Conservation (phyloP, 768 basidiomycete genomes). For the Tremella mesenterica region DNA sequence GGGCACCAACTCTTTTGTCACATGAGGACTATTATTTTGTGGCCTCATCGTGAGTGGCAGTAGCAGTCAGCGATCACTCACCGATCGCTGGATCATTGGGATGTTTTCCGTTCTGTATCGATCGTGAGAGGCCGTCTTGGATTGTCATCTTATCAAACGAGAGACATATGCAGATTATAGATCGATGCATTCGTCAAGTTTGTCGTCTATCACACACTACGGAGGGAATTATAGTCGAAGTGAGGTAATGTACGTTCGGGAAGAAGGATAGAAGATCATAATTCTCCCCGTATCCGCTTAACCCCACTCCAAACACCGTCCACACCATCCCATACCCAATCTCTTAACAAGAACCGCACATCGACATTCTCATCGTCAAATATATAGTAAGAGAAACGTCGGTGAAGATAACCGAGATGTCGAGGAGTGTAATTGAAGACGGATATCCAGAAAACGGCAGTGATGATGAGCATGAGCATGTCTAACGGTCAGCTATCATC, state of each 20-base stretch:
- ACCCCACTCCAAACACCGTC: conserved; percentile 2
- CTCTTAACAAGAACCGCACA: conserved; percentile 7
- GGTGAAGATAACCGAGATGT: conserved; percentile 52
- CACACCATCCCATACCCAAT: conserved; percentile 11
- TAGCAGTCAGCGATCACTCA: background rate
- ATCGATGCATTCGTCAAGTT: conserved; percentile 2
- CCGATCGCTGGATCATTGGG: background rate
- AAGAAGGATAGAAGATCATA: too few species aligned
- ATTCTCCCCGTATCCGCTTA: too few species aligned
- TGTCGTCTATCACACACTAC: too few species aligned
- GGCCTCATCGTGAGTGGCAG: too few species aligned
- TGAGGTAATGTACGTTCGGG: too few species aligned
- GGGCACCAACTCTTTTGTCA: conserved; percentile 36
- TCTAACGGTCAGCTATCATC: background rate
- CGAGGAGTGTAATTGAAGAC: conserved; percentile 55
- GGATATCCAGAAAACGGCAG: conserved; percentile 51
- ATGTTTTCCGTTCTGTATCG: background rate
- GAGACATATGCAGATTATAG: conserved; percentile 2
- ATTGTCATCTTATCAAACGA: background rate
- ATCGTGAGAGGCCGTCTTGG: background rate
- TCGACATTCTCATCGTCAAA: conserved; percentile 50
- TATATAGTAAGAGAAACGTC: conserved; percentile 57
- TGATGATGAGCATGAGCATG: conserved; percentile 19
- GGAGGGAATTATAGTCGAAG: too few species aligned
- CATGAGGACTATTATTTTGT: too few species aligned